Percentiles rank a stretch among this genome's conserved stretches.
phyloP scores from a whole-genome alignment of 768 basidiomycete species.

The Boletus pseudopeckii region DNA sequence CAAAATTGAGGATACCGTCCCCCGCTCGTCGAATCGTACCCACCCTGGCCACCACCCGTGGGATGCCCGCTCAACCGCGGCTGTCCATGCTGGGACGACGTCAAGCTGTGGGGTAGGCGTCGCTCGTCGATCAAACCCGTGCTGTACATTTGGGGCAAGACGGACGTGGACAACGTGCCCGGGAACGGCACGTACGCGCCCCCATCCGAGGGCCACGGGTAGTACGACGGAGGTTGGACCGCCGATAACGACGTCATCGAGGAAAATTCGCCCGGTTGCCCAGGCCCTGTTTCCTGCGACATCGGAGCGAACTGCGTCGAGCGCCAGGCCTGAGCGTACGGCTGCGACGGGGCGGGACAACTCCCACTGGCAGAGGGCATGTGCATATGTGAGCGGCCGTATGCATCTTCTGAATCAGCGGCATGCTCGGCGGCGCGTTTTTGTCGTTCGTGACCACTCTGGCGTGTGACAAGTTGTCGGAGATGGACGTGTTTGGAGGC shows the following conservation, averaged over 20 bases:
- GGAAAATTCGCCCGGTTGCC: conserved; percentile 11
- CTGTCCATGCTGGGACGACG: conserved; percentile 19
- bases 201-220: conserved; percentile 44
- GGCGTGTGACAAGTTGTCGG: conserved; percentile 12
- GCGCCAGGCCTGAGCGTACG: conserved; percentile 30
- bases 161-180: conserved; percentile 62
- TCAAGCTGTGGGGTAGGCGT: conserved; percentile 18
- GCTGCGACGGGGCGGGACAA: conserved; percentile 9
- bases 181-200: conserved; percentile 35
- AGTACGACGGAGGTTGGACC: conserved; percentile 31
- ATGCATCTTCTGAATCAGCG: conserved; percentile 36
- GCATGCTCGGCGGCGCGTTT: conserved; percentile 62
- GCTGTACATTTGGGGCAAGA: conserved; percentile 72
- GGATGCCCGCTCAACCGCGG: conserved; percentile 17
- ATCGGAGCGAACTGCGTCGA: conserved; percentile 21
- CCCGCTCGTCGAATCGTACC: conserved; percentile 20
- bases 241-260: conserved; percentile 6
- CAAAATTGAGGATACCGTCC: conserved; percentile 51
- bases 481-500: not conserved
- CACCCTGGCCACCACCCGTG: conserved; percentile 7
- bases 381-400: conserved; percentile 23
- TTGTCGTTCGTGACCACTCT: conserved; percentile 34
- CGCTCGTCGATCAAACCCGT: conserved; percentile 63
- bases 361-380: conserved; percentile 1
- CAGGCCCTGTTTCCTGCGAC: conserved; percentile 4